Base-by-base conservation (phyloP, 192 early-diverging fungal species). In the Backusella morwellensis region DNA sequence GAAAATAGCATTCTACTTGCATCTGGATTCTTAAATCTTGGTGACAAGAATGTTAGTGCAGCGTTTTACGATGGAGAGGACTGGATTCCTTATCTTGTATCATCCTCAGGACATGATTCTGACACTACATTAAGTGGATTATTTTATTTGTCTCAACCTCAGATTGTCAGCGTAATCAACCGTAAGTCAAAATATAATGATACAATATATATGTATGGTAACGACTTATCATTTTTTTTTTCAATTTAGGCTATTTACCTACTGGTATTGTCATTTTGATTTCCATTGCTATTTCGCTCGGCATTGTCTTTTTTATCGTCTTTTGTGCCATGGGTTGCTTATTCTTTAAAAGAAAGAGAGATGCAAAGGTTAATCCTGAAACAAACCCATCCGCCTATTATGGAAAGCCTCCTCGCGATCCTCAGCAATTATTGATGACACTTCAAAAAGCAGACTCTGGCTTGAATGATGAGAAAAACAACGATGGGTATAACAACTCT, bases 221-320 rank as follows among this genome's bases (percentile, higher is more conserved):
- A 56, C 44, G 40, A 71, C 56, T 35, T 47, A 11, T 21, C 9
- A 32, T 29, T 69, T 47, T 52, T 47, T 75, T 47, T 68, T 44
- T 71, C 26, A 26, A 66, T 47, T 19, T 4, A 80, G 83, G 66
- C n/a, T 81, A 74, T 38, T 70, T 88, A 11, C 59, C 93, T 1
- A 75, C 89, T 0, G 86, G 89, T 0, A 75, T 92, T 68, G 90
- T 94, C 0, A 90, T 94, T 59, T 75, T 92, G 3, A 89, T 92
- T 68, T 90, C 93, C n/a, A 75, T 91, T 21, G 90, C 86, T 15
- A 89, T 91, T 32, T 86, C 91, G 4, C 82, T 93, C 17, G 90
- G 83, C 4, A 81, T 93, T 9, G 90, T 91, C 36, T 84, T 90
- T 75, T 78, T 91, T 15, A 90, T 94, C 66, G 90, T 93, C 50